Percentiles rank a stretch among this genome's conserved stretches.
Evolutionary conservation across 1,139 yeast species (phyloP).

Genomic region (Taphrina confusa): DNA sequence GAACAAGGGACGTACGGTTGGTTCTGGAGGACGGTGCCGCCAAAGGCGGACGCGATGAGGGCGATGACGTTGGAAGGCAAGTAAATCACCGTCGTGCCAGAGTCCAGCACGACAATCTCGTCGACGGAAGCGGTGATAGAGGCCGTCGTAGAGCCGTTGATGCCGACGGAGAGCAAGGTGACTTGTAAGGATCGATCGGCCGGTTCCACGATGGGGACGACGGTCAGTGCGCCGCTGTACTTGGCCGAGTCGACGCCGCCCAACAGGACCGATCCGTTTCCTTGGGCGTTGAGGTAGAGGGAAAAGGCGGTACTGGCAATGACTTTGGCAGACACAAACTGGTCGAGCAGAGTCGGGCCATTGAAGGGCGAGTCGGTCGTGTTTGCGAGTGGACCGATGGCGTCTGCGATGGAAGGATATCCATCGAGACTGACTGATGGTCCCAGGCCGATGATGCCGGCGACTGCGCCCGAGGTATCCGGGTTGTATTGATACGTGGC

Average conservation of each 20-base stretch:
- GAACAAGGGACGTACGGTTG: constrained; percentile 46
- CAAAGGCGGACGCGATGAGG: constrained; percentile 49
- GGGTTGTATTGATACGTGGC: constrained; percentile 32
- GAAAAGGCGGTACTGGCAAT: constrained; percentile 56
- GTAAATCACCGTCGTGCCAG: constrained; percentile 63
- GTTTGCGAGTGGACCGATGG: constrained; percentile 9
- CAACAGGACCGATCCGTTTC: constrained; percentile 55
- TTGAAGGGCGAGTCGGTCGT: constrained; percentile 9
- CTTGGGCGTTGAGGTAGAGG: constrained; percentile 52
- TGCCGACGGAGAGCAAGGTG: constrained; percentile 34
- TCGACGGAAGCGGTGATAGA: not conserved
- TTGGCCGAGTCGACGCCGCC: constrained; percentile 62
- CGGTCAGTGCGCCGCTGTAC: constrained; percentile 52
- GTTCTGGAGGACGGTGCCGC: constrained; percentile 44
- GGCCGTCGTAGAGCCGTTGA: constrained; percentile 20
- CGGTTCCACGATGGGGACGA: constrained; percentile 40
- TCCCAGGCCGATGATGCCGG: constrained; percentile 35
- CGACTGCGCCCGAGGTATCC: constrained; percentile 6
- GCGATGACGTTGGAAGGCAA: constrained; percentile 51
- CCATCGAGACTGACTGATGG: constrained; percentile 25
- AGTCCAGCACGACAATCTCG: constrained; percentile 54
- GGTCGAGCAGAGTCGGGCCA: constrained; percentile 15
- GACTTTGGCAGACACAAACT: constrained; percentile 33
- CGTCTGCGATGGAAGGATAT: constrained; percentile 6
- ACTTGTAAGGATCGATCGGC: constrained; percentile 37